These are phyloP conservation scores for Pleurotus tuoliensis DNA, from an alignment of 768 basidiomycete genomes.

Conservation along the genomic window DNA sequence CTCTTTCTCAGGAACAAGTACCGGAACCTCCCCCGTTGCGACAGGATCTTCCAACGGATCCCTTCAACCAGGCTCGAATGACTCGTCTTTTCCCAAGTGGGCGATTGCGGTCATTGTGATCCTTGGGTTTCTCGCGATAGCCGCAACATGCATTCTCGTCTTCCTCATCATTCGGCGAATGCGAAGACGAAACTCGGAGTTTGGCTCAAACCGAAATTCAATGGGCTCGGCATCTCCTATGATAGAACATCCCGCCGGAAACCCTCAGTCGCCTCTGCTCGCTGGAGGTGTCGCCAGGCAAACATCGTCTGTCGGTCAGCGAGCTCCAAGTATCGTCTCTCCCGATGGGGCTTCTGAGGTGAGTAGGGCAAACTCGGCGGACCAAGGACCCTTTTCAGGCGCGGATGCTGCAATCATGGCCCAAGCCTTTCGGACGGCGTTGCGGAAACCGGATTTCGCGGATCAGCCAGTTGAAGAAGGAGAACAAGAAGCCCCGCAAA, in stretches of 20 bases:
- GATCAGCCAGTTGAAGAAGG: constrained; percentile 65
- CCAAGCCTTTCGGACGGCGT: constrained; percentile 83
- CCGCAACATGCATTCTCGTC: constrained; percentile 59
- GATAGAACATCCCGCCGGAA: constrained; percentile 52
- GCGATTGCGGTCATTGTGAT: constrained; percentile 89
- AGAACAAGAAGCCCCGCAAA: constrained; percentile 24
- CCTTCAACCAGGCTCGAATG: constrained; percentile 39
- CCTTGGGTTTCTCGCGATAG: constrained; percentile 80
- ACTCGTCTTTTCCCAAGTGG: constrained; percentile 72
- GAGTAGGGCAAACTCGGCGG: constrained; percentile 55
- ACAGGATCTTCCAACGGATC: constrained; percentile 24
- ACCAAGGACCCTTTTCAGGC: constrained; percentile 70
- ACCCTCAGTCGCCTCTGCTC: constrained; percentile 46
- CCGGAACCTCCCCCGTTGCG: constrained; percentile 13
- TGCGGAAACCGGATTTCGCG: constrained; percentile 89
- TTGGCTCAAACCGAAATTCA: constrained; percentile 59
- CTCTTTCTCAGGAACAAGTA: constrained; percentile 12
- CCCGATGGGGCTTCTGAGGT: constrained; percentile 75
- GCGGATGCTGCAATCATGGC: constrained; percentile 93
- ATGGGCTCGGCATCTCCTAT: constrained; percentile 82
- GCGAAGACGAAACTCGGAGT: constrained; percentile 43
- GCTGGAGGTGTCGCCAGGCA: constrained; percentile 17
- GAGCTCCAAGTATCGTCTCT: constrained; percentile 40
- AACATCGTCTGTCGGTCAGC: constrained; percentile 25
- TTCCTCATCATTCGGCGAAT: constrained; percentile 74